Percentiles rank a stretch among this genome's conserved stretches.
Conservation (phyloP, 305 asterid species). For the Vinca major region DNA sequence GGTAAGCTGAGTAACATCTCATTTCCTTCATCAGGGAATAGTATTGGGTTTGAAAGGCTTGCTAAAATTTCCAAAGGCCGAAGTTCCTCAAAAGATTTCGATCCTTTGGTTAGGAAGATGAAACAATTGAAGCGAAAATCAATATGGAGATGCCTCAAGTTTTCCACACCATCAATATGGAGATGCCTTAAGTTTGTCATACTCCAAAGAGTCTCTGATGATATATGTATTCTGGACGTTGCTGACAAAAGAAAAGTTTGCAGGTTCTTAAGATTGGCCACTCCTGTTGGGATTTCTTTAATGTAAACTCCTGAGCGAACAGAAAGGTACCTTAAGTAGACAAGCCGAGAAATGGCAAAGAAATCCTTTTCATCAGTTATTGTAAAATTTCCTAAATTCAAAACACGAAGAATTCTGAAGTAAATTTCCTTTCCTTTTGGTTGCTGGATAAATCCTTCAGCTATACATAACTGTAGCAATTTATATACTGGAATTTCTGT, state of each 20-base stretch:
- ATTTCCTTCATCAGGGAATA: too few relatives aligned
- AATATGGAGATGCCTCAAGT: slow-evolving; percentile 10
- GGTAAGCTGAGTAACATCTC: too few relatives aligned
- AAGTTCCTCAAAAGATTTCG: too few relatives aligned
- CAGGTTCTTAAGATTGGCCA: slow-evolving; percentile 8
- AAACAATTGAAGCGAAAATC: too few relatives aligned
- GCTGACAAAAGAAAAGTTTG: background rate
- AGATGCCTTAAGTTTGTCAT: too few relatives aligned
- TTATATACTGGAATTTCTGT: background rate
- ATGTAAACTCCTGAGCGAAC: background rate
- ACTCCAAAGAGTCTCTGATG: background rate
- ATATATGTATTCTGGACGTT: too few relatives aligned
- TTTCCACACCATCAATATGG: too few relatives aligned
- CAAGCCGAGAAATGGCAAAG: background rate
- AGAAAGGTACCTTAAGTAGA: background rate
- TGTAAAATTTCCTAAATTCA: background rate
- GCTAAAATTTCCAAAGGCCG: too few relatives aligned
- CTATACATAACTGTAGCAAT: too few relatives aligned
- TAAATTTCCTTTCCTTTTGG: background rate
- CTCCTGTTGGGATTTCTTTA: background rate
- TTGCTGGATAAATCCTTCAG: too few relatives aligned
- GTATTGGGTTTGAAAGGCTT: too few relatives aligned
- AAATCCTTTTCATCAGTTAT: background rate
- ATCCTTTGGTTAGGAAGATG: too few relatives aligned
- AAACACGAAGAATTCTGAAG: slow-evolving; percentile 3